These are phyloP conservation scores for Candolleomyces efflorescens DNA, from an alignment of 768 basidiomycete genomes.

Conservation along the genomic window DNA sequence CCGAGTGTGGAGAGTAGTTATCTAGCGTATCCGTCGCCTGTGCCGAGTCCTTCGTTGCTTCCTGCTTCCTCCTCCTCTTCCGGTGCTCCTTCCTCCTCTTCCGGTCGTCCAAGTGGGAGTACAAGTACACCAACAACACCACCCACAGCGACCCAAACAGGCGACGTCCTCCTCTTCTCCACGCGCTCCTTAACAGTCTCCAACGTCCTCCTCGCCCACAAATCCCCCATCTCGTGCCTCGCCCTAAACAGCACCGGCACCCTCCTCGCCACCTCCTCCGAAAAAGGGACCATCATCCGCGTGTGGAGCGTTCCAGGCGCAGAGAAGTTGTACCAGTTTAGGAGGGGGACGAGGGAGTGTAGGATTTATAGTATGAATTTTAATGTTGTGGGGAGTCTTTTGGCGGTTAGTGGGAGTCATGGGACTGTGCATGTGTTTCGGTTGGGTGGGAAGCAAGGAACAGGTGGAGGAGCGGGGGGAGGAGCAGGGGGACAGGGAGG, in stretches of 20 bases:
- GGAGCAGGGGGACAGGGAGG: slow-evolving; percentile 16
- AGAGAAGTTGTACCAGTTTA: slow-evolving; percentile 93
- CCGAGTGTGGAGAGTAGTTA: too few relatives aligned
- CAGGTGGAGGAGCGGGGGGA: too few relatives aligned
- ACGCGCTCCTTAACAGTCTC: slow-evolving; percentile 87
- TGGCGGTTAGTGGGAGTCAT: slow-evolving; percentile 88
- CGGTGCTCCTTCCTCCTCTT: too few relatives aligned
- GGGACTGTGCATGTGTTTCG: slow-evolving; percentile 98
- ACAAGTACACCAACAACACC: background rate
- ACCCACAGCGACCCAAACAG: slow-evolving; percentile 42
- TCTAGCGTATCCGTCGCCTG: slow-evolving; percentile 93
- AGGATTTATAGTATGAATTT: slow-evolving; percentile 80
- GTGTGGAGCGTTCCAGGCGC: slow-evolving; percentile 90
- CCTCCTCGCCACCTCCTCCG: slow-evolving; percentile 87
- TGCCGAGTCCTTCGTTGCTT: too few relatives aligned
- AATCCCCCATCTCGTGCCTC: slow-evolving; percentile 84
- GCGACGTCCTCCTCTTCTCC: slow-evolving; percentile 93
- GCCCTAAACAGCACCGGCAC: slow-evolving; percentile 84
- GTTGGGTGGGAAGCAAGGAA: too few relatives aligned
- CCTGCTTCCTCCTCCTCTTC: too few relatives aligned
- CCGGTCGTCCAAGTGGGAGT: too few relatives aligned
- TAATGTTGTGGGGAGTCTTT: slow-evolving; percentile 75
- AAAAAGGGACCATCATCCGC: slow-evolving; percentile 95
- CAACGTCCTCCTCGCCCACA: slow-evolving; percentile 97
- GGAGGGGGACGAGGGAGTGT: slow-evolving; percentile 84